phyloP scores from a whole-genome alignment of 495 filamentous ascomycete genomes.

The Neohortaea acidophila region DNA sequence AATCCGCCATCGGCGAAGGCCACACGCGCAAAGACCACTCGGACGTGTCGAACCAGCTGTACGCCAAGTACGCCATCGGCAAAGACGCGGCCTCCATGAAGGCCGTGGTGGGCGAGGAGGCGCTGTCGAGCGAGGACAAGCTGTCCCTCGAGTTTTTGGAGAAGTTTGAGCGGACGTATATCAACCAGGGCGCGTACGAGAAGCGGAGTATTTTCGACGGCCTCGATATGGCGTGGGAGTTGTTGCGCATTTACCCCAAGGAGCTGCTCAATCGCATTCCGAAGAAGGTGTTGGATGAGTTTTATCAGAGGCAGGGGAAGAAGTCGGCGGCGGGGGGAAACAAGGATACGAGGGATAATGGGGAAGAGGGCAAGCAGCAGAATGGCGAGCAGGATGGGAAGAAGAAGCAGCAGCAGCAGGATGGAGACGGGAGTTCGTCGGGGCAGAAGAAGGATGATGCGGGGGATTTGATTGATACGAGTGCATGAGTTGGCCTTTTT shows the following conservation, averaged over 20 bases:
- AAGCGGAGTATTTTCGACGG: slow-evolving; percentile 77
- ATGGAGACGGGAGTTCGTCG: too few relatives aligned
- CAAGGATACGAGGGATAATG: slow-evolving; percentile 54
- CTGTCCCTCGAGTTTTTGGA: slow-evolving; percentile 95
- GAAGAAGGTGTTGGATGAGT: slow-evolving; percentile 81
- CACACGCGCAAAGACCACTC: slow-evolving; percentile 92
- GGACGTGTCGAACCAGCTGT: slow-evolving; percentile 97
- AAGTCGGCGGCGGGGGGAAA: slow-evolving; percentile 30
- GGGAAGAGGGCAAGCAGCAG: slow-evolving; percentile 28
- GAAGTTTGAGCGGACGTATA: slow-evolving; percentile 91
- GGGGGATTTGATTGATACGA: slow-evolving; percentile 29
- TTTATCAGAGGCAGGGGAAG: slow-evolving; percentile 54
- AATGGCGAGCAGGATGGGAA: slow-evolving; percentile 23
- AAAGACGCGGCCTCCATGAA: slow-evolving; percentile 98
- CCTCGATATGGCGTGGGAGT: slow-evolving; percentile 86
- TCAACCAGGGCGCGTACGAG: slow-evolving; percentile 85
- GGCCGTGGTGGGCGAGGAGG: slow-evolving; percentile 96
- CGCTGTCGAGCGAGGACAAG: slow-evolving; percentile 88
- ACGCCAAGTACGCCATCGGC: slow-evolving; percentile 98
- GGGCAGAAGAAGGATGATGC: slow-evolving; percentile 32
- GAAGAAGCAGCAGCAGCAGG: too few relatives aligned
- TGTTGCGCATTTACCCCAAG: slow-evolving; percentile 92
- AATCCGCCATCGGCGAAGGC: slow-evolving; percentile 94
- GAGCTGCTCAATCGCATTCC: slow-evolving; percentile 95
- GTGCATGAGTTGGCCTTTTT: slow-evolving; percentile 1